A percentile compares a stretch with the other conserved stretches of the same genome.
Conservation (phyloP, 176 grass and related monocot genomes). For the Rhipidocladum racemiflorum region DNA sequence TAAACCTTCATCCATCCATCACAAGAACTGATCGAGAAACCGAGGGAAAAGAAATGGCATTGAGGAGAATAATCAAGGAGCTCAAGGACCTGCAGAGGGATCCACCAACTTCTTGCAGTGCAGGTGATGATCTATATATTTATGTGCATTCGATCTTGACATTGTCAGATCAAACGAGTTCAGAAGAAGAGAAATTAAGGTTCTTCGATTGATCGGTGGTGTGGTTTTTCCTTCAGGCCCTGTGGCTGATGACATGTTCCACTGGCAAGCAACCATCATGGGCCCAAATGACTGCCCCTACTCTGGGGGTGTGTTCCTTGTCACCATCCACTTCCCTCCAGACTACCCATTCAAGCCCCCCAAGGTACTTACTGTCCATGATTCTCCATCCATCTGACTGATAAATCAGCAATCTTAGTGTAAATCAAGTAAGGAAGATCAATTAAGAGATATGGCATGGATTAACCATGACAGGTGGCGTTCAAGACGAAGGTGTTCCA, state of each 20-base stretch:
- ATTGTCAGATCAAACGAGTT: neutral
- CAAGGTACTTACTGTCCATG: conserved; percentile 38
- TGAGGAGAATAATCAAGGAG: conserved; percentile 84
- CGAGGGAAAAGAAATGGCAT: conserved; percentile 44
- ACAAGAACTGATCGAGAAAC: neutral
- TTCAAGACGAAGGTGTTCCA: conserved; percentile 89
- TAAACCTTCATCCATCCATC: neutral
- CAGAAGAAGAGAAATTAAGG: neutral
- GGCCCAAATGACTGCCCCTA: conserved; percentile 63
- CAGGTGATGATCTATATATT: conserved; percentile 46
- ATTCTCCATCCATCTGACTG: neutral
- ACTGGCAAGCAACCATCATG: conserved; percentile 90
- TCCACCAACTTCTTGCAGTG: conserved; percentile 83
- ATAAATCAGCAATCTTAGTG: neutral
- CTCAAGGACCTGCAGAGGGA: conserved; percentile 93
- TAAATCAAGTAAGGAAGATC: neutral
- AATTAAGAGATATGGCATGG: neutral
- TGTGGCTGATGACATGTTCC: conserved; percentile 79
- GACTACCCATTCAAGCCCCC: conserved; percentile 87
- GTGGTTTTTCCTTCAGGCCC: conserved; percentile 42
- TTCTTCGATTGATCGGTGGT: neutral
- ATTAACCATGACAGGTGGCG: conserved; percentile 34
- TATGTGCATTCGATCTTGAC: neutral
- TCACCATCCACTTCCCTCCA: conserved; percentile 67
- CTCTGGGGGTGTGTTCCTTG: conserved; percentile 56